Percentiles rank a stretch among this genome's conserved stretches.
Conservation (phyloP, 1,139 yeast species). For the Magnusiomyces magnusii region DNA sequence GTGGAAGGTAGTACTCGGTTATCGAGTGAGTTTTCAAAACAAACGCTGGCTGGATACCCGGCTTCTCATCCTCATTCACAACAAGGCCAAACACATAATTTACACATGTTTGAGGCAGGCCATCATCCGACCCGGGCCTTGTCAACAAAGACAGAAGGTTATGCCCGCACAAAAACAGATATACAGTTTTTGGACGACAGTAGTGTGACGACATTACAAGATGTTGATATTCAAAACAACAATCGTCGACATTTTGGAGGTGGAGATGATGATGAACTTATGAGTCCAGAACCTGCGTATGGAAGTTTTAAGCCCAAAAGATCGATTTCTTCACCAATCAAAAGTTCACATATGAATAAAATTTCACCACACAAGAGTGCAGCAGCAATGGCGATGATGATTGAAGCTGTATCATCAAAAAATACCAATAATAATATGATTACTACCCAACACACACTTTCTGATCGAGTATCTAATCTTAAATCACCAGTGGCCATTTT, state of each 20-base stretch:
- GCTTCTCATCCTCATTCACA: background rate
- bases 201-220: background rate
- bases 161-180: background rate
- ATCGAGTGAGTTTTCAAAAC: background rate
- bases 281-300: background rate
- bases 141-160: background rate
- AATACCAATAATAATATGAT: background rate
- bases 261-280: background rate
- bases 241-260: background rate
- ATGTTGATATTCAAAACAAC: background rate
- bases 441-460: background rate
- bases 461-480: background rate
- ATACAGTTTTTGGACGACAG: background rate
- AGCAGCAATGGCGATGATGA: background rate
- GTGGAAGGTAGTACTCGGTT: background rate
- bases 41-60: constrained; percentile 1
- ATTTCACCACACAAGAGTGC: background rate
- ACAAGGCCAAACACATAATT: background rate
- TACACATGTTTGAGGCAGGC: background rate
- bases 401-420: background rate
- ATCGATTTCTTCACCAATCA: background rate
- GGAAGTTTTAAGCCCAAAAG: background rate
- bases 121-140: background rate
- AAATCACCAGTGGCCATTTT: background rate
- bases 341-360: background rate